These are phyloP conservation scores for Ashbya aceris DNA, from an alignment of 1,139 yeast genomes.

Conservation along the genomic window DNA sequence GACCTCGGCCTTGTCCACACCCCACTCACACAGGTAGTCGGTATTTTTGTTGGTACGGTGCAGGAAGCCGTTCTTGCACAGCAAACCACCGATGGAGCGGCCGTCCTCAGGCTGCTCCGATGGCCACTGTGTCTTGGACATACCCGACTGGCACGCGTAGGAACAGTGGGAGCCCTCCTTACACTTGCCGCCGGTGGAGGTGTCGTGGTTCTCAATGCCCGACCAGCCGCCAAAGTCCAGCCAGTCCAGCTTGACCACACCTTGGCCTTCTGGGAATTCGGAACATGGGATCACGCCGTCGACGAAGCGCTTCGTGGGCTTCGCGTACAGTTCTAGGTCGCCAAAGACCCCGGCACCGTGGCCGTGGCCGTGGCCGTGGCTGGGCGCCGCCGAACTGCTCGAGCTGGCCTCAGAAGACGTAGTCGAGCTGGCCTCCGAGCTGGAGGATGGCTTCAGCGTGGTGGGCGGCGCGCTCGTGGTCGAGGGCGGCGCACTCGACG, in stretches of 20 bases:
- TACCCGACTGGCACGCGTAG: constrained; percentile 92
- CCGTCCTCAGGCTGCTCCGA: constrained; percentile 73
- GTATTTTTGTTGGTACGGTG: constrained; percentile 62
- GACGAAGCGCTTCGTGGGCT: constrained; percentile 51
- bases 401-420: constrained; percentile 8
- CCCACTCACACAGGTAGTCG: constrained; percentile 77
- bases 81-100: constrained; percentile 83
- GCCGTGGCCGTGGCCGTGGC: constrained; percentile 15
- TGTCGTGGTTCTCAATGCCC: constrained; percentile 58
- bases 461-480: constrained; percentile 12
- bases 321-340: constrained; percentile 45
- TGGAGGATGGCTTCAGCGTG: not conserved
- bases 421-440: constrained; percentile 5
- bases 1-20: constrained; percentile 58
- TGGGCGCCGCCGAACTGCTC: constrained; percentile 18
- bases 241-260: constrained; percentile 80
- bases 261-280: constrained; percentile 80
- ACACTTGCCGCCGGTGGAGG: constrained; percentile 61
- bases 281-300: constrained; percentile 77
- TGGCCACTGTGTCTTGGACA: constrained; percentile 98
- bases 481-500: constrained; percentile 20
- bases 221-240: constrained; percentile 88
- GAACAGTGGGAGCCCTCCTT: constrained; percentile 89
- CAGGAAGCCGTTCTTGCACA: constrained; percentile 69
- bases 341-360: constrained; percentile 36